Conservation (phyloP, 345 rosid species). For the Abelmoschus esculentus region DNA sequence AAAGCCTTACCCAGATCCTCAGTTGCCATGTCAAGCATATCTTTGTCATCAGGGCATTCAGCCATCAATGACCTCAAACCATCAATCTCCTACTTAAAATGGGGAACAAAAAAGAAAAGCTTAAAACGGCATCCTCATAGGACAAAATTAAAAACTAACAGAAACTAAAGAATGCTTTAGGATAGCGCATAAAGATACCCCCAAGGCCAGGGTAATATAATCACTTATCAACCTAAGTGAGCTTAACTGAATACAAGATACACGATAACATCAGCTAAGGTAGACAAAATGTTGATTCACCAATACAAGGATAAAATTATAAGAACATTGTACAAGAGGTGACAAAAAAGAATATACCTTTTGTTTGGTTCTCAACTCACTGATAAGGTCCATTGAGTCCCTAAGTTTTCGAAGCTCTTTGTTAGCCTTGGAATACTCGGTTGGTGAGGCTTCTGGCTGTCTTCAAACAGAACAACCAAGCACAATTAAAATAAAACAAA, state of each 20-base stretch:
- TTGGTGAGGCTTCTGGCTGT: slow-evolving; percentile 81
- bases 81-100: slow-evolving; percentile 52
- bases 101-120: slow-evolving; percentile 2
- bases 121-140: background rate
- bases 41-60: slow-evolving; percentile 62
- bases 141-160: background rate
- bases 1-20: slow-evolving; percentile 52
- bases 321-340: background rate
- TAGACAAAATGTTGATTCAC: background rate
- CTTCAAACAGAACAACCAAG: slow-evolving; percentile 42
- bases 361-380: slow-evolving; percentile 54
- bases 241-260: background rate
- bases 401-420: slow-evolving; percentile 81
- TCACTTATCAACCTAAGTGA: background rate
- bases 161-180: no score
- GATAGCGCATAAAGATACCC: background rate
- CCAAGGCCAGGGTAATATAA: background rate
- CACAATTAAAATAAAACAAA: background rate
- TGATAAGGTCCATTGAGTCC: slow-evolving; percentile 69
- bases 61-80: slow-evolving; percentile 59
- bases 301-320: background rate
- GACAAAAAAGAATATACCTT: slow-evolving; percentile 37
- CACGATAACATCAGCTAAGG: background rate
- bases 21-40: slow-evolving; percentile 69
- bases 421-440: slow-evolving; percentile 69